Base-by-base conservation (phyloP, 768 basidiomycete genomes). In the Auricularia auricula-judae region DNA sequence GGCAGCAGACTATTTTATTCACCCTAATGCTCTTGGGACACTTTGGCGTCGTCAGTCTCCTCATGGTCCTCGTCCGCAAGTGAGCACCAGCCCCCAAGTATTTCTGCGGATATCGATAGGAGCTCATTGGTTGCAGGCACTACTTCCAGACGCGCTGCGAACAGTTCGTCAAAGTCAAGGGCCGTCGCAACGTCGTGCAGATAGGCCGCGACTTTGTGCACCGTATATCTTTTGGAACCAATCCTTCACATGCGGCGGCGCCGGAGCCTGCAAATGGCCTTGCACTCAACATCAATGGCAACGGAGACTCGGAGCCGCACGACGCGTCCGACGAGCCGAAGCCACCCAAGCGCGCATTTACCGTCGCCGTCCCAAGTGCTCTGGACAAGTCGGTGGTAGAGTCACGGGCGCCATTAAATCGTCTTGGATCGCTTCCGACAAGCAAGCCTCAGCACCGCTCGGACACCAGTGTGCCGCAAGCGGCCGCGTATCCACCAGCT, bases 1-100 rank as follows among this genome's bases (percentile, higher is more conserved):
- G 71, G 43, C 76, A 76, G 66, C 76, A 76, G 62, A 67, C 70
- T 5, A 60, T 75, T 1, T 54, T 76, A 2, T 74, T 75, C 58
- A 44, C 73, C 1, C 73, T 74, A 43, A 75, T 75, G 76, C 59
- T 72, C 34, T 70, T 73, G 39, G 76, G 76, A 1, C 71, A 68
- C 66, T 59, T 59, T 18, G 61, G 36, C 61, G 43, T 44, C 39
- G 61, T 62, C 35, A 62, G 61, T 36, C 16, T 21, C 10, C 10
- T 62, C 61, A 62, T 62, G 61, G 61, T 62, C 18, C 43, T 62
- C 16, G 61, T 62, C 10, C 61, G 61, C 35, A 62, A 62, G 39
- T 42, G 39, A 42, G 39, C 39, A 7, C 12, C 12, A 14, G 8
- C 12, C 39, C 39, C 39, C 12, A 7, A 42, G 39, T 42, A 14